A percentile compares a stretch with the other conserved stretches of the same genome.
Conservation (phyloP, 2,329 filamentous ascomycete genomes). For the Hymenoscyphus occultus region DNA sequence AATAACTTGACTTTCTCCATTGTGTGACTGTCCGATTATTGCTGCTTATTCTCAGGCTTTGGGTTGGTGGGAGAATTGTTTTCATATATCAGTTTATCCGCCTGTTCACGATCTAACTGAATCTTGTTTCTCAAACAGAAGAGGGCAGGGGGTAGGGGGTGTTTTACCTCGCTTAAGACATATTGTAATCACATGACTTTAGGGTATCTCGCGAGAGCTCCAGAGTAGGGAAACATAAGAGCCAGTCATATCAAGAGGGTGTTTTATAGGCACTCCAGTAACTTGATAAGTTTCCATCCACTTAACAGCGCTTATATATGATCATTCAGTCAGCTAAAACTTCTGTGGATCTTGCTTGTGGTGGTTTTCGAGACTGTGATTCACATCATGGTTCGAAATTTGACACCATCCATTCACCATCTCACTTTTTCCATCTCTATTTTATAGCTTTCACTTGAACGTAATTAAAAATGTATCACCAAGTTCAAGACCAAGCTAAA, state of each 20-base stretch:
- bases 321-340: neutral
- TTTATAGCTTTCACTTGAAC: neutral
- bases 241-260: too few species aligned
- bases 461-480: neutral
- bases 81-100: neutral
- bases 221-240: too few species aligned
- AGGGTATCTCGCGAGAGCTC: too few species aligned
- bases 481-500: neutral
- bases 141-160: too few species aligned
- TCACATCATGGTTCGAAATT: neutral
- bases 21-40: neutral
- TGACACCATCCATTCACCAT: neutral
- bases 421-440: neutral
- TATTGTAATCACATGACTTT: too few species aligned
- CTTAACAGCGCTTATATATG: too few species aligned
- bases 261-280: too few species aligned
- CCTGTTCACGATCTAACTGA: too few species aligned
- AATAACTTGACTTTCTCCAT: neutral
- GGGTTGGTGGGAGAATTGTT: neutral
- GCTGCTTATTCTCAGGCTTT: neutral
- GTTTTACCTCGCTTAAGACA: too few species aligned
- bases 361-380: neutral
- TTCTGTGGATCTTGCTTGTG: neutral
- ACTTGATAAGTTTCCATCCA: too few species aligned
- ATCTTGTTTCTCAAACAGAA: too few species aligned